Evolutionary conservation across 139 green algal genomes (phyloP), one percentile per base, ranked within the genome.

Genomic region (Penium margaritaceum): DNA sequence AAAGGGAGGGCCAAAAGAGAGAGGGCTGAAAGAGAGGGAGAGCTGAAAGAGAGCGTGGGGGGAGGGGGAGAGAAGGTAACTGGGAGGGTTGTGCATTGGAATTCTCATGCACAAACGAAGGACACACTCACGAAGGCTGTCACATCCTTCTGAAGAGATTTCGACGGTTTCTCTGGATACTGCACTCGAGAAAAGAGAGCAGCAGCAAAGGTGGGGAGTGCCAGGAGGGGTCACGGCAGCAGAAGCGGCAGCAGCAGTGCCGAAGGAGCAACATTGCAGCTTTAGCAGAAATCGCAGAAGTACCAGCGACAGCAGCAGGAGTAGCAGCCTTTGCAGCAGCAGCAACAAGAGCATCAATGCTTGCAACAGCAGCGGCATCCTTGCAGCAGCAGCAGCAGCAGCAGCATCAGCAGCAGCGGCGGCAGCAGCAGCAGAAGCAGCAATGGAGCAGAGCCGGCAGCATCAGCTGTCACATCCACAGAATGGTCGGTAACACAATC

Each of bases 151-250:
- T 89, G 84, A 81, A 97, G 93, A 77, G 88, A 82, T 1, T 84
- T 84, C 1, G 81, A 91, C 12, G 92, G 92, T 0, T 81, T 66
- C 12, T 96, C 86, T 1, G 92, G 92, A 62, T 89, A 95, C 73
- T 80, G 73, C 34, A 33, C 5, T 19, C 21, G 17, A 9, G 60
- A 12, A 27, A 32, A 72, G 17, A 27, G 12, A 19, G 64, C 33
- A 38, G 29, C 17, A 68, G 62, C 21, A 69, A 27, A 30, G 19
- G 62, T 21, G 62, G 32, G 19, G 34, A 51, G 30, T 15, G 58
- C 24, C 6, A 60, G 14, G n/a, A 60, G 51, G 15, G 19, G 51
- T 9, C 5, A n/a, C 9, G 41, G 12, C 41, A 12, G 41, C 9
- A 12, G 41, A 51, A 9, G 41, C 9, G 41, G 12, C 9, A 51